These are phyloP conservation scores for Powellomyces hirtus DNA, from an alignment of 192 early-diverging fungal genomes.

Conservation along the genomic window DNA sequence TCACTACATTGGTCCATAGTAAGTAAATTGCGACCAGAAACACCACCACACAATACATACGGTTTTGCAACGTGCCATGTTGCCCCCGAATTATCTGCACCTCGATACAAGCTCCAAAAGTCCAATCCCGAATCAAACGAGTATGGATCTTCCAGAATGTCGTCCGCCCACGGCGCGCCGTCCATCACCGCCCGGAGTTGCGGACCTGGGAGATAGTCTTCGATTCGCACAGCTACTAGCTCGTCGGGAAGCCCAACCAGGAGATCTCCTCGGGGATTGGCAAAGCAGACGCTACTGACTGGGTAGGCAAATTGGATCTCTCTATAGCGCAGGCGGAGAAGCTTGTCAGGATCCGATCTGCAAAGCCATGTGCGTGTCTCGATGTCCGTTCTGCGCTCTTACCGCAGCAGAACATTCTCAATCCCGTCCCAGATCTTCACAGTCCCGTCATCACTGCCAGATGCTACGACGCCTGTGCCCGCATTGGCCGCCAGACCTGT, in stretches of 20 bases:
- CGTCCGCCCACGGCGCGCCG: slow-evolving; percentile 34
- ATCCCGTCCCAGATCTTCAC: slow-evolving; percentile 51
- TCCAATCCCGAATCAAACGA: slow-evolving; percentile 47
- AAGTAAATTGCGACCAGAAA: too few species aligned
- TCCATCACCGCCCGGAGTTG: slow-evolving; percentile 34
- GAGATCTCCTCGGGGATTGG: slow-evolving; percentile 46
- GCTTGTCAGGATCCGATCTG: neutral
- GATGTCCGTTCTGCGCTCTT: neutral
- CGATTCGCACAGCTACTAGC: slow-evolving; percentile 39
- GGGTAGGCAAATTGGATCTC: slow-evolving; percentile 54
- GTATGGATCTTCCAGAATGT: slow-evolving; percentile 40
- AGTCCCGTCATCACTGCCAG: slow-evolving; percentile 43
- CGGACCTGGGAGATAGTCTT: slow-evolving; percentile 48
- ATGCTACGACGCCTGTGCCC: slow-evolving; percentile 31
- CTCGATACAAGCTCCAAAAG: slow-evolving; percentile 48
- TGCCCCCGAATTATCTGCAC: slow-evolving; percentile 18
- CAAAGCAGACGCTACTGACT: slow-evolving; percentile 35
- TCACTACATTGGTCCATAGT: too few species aligned
- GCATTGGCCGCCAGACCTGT: slow-evolving; percentile 26
- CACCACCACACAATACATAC: too few species aligned
- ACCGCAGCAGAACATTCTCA: slow-evolving; percentile 38
- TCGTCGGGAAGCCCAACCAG: slow-evolving; percentile 45
- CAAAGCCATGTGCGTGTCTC: neutral
- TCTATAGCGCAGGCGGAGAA: slow-evolving; percentile 14
- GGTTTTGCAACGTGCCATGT: slow-evolving; percentile 33